Evolutionary conservation across 1,139 yeast species (phyloP).

Genomic region (Arxiozyma slooffiae): DNA sequence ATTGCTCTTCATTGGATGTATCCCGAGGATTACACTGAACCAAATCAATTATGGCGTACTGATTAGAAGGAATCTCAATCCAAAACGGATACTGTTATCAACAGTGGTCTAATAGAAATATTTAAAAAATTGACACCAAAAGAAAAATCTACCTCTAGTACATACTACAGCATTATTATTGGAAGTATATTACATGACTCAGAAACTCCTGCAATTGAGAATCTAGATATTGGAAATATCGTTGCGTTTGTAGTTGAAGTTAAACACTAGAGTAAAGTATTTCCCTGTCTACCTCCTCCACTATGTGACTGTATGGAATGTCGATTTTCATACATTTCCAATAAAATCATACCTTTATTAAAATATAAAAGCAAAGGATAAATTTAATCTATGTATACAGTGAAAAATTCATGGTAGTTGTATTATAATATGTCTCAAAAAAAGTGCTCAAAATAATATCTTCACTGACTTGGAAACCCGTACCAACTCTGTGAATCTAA

Average conservation of each 20-base stretch:
- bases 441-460: too few relatives aligned
- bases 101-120: constrained; percentile 33
- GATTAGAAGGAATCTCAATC: constrained; percentile 38
- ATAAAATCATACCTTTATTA: neutral
- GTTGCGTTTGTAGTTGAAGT: constrained; percentile 48
- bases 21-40: constrained; percentile 39
- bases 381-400: too few relatives aligned
- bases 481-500: too few relatives aligned
- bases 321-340: neutral
- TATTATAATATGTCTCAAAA: too few relatives aligned
- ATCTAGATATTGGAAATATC: constrained; percentile 51
- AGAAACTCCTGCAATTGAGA: constrained; percentile 44
- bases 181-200: constrained; percentile 42
- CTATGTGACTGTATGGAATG: neutral
- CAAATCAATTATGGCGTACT: constrained; percentile 37
- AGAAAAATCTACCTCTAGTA: constrained; percentile 37
- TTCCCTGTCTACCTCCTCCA: too few relatives aligned
- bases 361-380: too few relatives aligned
- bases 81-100: constrained; percentile 43
- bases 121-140: constrained; percentile 28
- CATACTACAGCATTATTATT: constrained; percentile 58
- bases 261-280: neutral
- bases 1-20: constrained; percentile 34
- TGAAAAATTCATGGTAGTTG: too few relatives aligned
- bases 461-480: too few relatives aligned